These are phyloP conservation scores for Capsicum baccatum DNA, from an alignment of 257 asterid genomes.

Conservation along the genomic window DNA sequence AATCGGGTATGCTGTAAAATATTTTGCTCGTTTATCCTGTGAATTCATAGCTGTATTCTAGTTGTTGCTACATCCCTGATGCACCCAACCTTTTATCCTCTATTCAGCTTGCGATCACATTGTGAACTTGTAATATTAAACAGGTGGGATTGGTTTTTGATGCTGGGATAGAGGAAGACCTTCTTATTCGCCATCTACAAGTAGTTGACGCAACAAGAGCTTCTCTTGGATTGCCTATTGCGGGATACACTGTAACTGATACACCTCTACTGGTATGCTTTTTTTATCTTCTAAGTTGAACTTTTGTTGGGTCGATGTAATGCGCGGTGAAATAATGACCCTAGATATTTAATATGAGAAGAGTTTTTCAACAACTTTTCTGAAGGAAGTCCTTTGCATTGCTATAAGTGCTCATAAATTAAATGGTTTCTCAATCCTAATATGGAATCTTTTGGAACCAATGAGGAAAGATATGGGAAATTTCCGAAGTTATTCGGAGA, in stretches of 20 bases:
- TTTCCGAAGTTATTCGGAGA: not conserved
- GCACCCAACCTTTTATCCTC: not conserved
- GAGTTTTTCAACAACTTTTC: not conserved
- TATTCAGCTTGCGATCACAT: constrained; percentile 29
- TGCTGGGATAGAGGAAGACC: constrained; percentile 87
- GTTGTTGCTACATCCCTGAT: constrained; percentile 1
- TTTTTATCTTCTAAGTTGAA: not conserved
- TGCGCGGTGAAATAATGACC: not conserved
- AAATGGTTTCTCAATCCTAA: constrained; percentile 9
- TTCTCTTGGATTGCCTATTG: constrained; percentile 87
- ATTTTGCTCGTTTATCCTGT: not conserved
- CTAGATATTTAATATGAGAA: not conserved
- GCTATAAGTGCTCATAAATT: not conserved
- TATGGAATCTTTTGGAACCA: not conserved
- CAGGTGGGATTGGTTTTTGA: constrained; percentile 93
- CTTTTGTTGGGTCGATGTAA: not conserved
- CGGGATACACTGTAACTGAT: constrained; percentile 74
- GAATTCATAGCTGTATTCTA: not conserved
- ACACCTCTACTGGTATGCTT: constrained; percentile 73
- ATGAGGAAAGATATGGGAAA: not conserved
- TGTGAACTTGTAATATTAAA: constrained; percentile 30
- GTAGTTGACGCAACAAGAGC: constrained; percentile 94
- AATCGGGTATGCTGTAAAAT: constrained; percentile 59
- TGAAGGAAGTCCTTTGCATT: not conserved
- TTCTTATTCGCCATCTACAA: constrained; percentile 82